Conservation (phyloP, 176 grass and related monocot species). For the Oryza rufipogon region DNA sequence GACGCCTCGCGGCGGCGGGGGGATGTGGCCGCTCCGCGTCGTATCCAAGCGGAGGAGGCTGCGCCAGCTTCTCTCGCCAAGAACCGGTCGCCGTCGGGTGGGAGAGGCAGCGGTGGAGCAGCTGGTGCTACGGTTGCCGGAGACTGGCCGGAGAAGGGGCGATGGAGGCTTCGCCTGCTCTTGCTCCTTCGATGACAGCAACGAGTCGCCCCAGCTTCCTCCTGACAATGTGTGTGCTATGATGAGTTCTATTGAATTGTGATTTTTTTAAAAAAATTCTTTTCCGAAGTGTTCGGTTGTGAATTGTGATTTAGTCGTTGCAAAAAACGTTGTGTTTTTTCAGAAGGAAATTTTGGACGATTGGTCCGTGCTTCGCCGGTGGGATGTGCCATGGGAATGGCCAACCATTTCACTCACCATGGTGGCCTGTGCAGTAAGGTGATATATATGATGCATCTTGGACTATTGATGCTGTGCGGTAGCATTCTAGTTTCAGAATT, state of each 20-base stretch:
- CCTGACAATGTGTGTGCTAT: slow-evolving; percentile 39
- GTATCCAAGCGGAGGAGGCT: slow-evolving; percentile 16
- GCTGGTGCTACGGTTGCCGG: background rate
- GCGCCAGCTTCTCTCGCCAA: background rate
- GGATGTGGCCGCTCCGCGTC: background rate
- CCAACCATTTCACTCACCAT: slow-evolving; percentile 81
- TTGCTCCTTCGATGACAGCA: slow-evolving; percentile 32
- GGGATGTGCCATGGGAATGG: slow-evolving; percentile 97
- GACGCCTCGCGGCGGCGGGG: background rate
- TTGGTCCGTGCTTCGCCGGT: slow-evolving; percentile 61
- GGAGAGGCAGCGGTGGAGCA: background rate
- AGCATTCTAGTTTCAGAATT: background rate
- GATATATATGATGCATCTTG: background rate
- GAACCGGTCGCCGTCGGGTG: background rate
- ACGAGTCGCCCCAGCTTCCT: slow-evolving; percentile 29
- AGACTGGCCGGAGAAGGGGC: background rate
- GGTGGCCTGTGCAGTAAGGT: slow-evolving; percentile 83
- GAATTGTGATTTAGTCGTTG: background rate
- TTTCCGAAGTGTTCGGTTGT: background rate
- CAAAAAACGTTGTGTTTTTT: background rate
- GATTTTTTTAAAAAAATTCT: background rate
- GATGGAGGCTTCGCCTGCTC: slow-evolving; percentile 26
- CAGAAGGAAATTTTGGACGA: slow-evolving; percentile 43
- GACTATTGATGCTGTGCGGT: background rate
- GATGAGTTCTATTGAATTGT: background rate